These are phyloP conservation scores for Delphinella strobiligena DNA, from an alignment of 2,329 filamentous ascomycete genomes.

Conservation along the genomic window DNA sequence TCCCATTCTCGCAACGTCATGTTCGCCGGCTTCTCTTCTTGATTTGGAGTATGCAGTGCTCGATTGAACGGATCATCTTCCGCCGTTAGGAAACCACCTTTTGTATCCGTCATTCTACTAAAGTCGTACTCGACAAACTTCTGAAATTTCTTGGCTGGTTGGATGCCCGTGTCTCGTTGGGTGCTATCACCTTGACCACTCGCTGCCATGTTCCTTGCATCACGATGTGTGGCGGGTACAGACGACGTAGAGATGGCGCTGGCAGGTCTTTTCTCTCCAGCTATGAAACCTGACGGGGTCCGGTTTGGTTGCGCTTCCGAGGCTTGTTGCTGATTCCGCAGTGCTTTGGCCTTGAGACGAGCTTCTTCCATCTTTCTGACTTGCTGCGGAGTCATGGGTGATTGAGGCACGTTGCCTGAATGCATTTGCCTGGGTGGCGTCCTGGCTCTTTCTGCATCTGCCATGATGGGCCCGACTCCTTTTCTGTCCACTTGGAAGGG, in stretches of 20 bases:
- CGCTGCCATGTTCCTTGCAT: slow-evolving; percentile 42
- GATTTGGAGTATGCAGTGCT: slow-evolving; percentile 48
- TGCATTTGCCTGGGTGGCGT: slow-evolving; percentile 35
- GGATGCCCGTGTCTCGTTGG: slow-evolving; percentile 43
- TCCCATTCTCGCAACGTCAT: slow-evolving; percentile 95
- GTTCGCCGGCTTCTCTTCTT: slow-evolving; percentile 62
- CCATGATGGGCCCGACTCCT: too few relatives aligned
- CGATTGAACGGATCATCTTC: slow-evolving; percentile 88
- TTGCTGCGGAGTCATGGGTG: slow-evolving; percentile 48
- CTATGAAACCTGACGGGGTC: slow-evolving; percentile 28
- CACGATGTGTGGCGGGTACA: slow-evolving; percentile 51
- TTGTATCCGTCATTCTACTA: slow-evolving; percentile 94
- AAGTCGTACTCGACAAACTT: slow-evolving; percentile 98
- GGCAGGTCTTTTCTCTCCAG: slow-evolving; percentile 62
- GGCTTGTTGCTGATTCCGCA: slow-evolving; percentile 61
- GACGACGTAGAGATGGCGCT: slow-evolving; percentile 44
- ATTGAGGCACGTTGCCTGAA: slow-evolving; percentile 28
- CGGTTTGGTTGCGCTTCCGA: slow-evolving; percentile 24
- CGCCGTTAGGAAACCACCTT: slow-evolving; percentile 83
- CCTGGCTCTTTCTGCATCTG: slow-evolving; percentile 26
- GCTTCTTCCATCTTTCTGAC: slow-evolving; percentile 59
- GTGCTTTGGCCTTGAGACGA: slow-evolving; percentile 76
- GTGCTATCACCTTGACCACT: slow-evolving; percentile 21
- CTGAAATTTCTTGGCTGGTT: slow-evolving; percentile 74
- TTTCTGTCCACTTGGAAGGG: too few relatives aligned